A percentile compares a stretch with the other conserved stretches of the same genome.
phyloP scores from a whole-genome alignment of 1,284 basidiomycete species.

The Boletus sp. region DNA sequence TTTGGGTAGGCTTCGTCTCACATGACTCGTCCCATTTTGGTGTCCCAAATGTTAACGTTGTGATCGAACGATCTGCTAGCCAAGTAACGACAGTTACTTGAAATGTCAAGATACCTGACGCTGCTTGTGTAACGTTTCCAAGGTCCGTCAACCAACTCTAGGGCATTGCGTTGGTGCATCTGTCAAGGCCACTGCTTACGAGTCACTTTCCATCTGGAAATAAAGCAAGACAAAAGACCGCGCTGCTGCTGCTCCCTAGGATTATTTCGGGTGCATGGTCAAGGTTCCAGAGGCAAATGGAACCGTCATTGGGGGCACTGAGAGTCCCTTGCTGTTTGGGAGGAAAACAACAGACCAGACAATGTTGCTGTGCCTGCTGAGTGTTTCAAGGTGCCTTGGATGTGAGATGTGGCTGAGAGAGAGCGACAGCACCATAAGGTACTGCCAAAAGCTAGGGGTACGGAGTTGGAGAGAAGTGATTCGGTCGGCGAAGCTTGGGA shows the following conservation, averaged over 20 bases:
- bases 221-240: conserved; percentile 33
- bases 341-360: conserved; percentile 37
- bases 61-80: conserved; percentile 40
- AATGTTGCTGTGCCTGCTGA: conserved; percentile 35
- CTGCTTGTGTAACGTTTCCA: conserved; percentile 33
- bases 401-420: conserved; percentile 36
- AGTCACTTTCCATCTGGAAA: conserved; percentile 36
- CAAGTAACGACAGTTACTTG: conserved; percentile 36
- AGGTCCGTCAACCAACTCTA: conserved; percentile 22
- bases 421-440: conserved; percentile 37
- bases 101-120: conserved; percentile 36
- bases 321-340: conserved; percentile 29
- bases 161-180: conserved; percentile 32
- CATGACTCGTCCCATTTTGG: conserved; percentile 31
- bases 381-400: conserved; percentile 26
- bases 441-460: conserved; percentile 30
- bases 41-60: conserved; percentile 36
- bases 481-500: conserved; percentile 30
- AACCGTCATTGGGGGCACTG: conserved; percentile 38
- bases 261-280: conserved; percentile 32
- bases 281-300: conserved; percentile 37
- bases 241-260: conserved; percentile 26
- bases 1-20: conserved; percentile 29
- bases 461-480: conserved; percentile 27
- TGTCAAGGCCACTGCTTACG: conserved; percentile 38